These are phyloP conservation scores for Pichia pseudocactophila DNA, from an alignment of 805 yeast genomes.

Conservation along the genomic window DNA sequence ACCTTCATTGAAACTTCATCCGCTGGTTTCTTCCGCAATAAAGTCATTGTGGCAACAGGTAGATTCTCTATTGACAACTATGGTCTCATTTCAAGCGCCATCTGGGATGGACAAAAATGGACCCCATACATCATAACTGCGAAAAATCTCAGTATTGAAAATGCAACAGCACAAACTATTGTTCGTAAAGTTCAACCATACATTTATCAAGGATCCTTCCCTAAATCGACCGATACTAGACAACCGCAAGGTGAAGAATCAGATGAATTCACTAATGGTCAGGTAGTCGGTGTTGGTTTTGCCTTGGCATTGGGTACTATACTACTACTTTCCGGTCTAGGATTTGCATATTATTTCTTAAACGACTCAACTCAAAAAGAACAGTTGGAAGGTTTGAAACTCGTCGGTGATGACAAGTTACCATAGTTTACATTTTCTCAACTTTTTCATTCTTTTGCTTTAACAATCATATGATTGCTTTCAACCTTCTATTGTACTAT, in stretches of 20 bases:
- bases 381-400: slow-evolving; percentile 36
- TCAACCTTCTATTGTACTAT: neutral
- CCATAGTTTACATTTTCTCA: too few species aligned
- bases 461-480: neutral
- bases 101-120: slow-evolving; percentile 62
- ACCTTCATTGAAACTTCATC: slow-evolving; percentile 22
- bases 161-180: slow-evolving; percentile 22
- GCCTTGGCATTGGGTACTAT: slow-evolving; percentile 56
- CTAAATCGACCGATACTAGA: slow-evolving; percentile 6
- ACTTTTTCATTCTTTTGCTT: too few species aligned
- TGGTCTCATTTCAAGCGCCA: slow-evolving; percentile 54
- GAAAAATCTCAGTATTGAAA: slow-evolving; percentile 17
- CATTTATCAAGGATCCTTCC: slow-evolving; percentile 16
- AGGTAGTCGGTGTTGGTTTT: slow-evolving; percentile 57
- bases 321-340: slow-evolving; percentile 29
- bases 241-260: slow-evolving; percentile 3
- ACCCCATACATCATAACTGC: slow-evolving; percentile 49
- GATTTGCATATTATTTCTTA: slow-evolving; percentile 31
- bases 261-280: slow-evolving; percentile 40
- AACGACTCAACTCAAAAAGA: slow-evolving; percentile 24
- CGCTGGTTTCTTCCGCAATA: slow-evolving; percentile 32
- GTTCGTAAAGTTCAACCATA: slow-evolving; percentile 33
- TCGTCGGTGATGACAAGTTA: slow-evolving; percentile 9
- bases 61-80: slow-evolving; percentile 36
- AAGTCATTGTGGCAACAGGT: slow-evolving; percentile 53